phyloP scores from a whole-genome alignment of 2,329 filamentous ascomycete species.

The Trichophyton simii region DNA sequence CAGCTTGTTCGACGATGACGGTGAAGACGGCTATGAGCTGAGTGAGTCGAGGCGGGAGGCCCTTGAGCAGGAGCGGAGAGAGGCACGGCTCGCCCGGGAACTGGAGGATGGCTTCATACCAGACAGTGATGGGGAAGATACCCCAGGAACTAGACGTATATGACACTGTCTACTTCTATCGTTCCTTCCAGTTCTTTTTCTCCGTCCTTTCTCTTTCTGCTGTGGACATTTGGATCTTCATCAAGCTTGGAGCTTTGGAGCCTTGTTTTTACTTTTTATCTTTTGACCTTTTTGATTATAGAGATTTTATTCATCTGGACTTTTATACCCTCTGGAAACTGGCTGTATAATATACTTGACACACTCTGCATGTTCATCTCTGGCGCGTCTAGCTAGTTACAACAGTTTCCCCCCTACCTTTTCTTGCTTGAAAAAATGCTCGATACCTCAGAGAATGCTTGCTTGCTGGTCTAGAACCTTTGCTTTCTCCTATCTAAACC shows the following conservation, averaged over 20 bases:
- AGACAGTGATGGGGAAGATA: constrained; percentile 47
- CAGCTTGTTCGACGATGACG: constrained; percentile 53
- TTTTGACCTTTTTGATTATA: not conserved
- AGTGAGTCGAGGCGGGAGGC: constrained; percentile 35
- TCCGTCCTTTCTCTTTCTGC: no score
- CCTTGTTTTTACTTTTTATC: not conserved
- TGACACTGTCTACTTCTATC: not conserved
- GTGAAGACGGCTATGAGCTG: constrained; percentile 42
- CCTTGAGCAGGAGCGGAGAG: constrained; percentile 33
- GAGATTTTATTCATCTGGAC: not conserved
- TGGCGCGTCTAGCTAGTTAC: not conserved
- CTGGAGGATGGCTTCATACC: constrained; percentile 64
- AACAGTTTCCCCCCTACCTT: not conserved
- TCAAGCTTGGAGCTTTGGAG: not conserved
- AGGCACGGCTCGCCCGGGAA: constrained; percentile 59
- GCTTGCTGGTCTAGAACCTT: not conserved
- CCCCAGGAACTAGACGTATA: not conserved
- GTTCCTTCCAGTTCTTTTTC: not conserved
- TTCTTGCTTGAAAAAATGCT: not conserved
- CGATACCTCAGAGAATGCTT: not conserved
- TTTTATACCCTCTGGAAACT: not conserved
- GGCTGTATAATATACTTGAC: not conserved
- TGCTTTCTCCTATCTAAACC: no score
- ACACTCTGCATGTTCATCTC: not conserved
- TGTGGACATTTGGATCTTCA: not conserved